Evolutionary conservation across 2,329 filamentous ascomycete genomes (phyloP).

Genomic region (Aspergillus fumigatus): DNA sequence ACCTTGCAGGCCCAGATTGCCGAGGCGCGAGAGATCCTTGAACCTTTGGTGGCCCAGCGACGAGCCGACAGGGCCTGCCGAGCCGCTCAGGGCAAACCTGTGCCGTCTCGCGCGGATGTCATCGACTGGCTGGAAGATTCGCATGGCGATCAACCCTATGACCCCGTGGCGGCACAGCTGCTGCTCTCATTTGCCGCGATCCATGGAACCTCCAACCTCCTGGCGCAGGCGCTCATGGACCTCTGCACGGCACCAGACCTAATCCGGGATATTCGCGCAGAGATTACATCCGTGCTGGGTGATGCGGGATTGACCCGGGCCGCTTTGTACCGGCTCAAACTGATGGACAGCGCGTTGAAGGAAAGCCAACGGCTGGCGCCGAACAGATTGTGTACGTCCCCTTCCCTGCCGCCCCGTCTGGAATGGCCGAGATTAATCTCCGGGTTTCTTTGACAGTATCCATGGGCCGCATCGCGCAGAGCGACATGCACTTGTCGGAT

Average conservation of each 20-base stretch:
- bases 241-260: background rate
- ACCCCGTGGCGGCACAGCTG: background rate
- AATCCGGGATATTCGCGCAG: background rate
- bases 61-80: too few relatives aligned
- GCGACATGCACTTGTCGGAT: background rate
- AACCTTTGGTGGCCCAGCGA: background rate
- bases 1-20: background rate
- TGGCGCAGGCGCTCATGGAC: background rate
- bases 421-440: too few relatives aligned
- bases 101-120: background rate
- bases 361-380: conserved; percentile 2
- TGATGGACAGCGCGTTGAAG: conserved; percentile 6
- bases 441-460: too few relatives aligned
- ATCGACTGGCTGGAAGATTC: conserved; percentile 3
- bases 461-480: too few relatives aligned
- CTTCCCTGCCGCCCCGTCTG: too few relatives aligned
- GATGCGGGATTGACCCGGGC: background rate
- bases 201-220: background rate
- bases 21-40: background rate
- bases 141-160: background rate
- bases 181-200: background rate
- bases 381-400: too few relatives aligned
- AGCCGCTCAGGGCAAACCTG: too few relatives aligned
- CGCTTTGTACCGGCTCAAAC: background rate
- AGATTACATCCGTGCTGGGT: background rate